Conservation (phyloP, 495 filamentous ascomycete species). For the Corynascus novoguineensis region DNA sequence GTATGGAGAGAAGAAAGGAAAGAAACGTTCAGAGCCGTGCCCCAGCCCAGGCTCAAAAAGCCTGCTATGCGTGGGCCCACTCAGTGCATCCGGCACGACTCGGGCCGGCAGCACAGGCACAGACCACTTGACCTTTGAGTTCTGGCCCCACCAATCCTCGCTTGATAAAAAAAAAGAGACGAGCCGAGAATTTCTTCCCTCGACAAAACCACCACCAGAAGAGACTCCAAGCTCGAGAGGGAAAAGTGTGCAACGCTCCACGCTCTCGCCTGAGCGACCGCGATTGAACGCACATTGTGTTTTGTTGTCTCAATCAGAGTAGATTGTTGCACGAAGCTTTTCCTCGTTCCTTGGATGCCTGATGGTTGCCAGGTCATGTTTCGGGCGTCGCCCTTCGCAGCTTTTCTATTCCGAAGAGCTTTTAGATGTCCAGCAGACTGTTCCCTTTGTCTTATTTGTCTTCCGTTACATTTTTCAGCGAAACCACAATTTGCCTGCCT, state of each 20-base stretch:
- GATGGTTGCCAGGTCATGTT: not conserved
- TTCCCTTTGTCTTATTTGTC: not conserved
- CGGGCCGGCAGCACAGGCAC: constrained; percentile 1
- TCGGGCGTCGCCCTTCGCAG: not conserved
- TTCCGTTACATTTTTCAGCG: not conserved
- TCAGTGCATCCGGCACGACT: not conserved
- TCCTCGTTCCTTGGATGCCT: not conserved
- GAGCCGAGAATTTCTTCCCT: not conserved
- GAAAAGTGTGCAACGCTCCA: constrained; percentile 2
- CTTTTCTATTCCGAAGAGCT: not conserved
- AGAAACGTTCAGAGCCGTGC: not conserved
- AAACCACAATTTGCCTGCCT: constrained; percentile 55
- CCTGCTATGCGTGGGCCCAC: not conserved
- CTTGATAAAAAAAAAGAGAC: not conserved
- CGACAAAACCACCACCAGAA: not conserved
- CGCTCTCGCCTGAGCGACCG: constrained; percentile 9
- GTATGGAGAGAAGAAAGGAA: constrained; percentile 3
- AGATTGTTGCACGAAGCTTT: constrained; percentile 1
- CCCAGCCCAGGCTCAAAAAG: not conserved
- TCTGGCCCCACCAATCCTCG: not conserved
- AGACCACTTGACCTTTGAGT: not conserved
- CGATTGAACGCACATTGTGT: not conserved
- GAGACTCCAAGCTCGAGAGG: not conserved
- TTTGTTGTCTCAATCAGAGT: not conserved
- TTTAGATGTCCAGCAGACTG: no score